Evolutionary conservation across 306 rosid genomes (phyloP).

Genomic region (Malus sylvestris): DNA sequence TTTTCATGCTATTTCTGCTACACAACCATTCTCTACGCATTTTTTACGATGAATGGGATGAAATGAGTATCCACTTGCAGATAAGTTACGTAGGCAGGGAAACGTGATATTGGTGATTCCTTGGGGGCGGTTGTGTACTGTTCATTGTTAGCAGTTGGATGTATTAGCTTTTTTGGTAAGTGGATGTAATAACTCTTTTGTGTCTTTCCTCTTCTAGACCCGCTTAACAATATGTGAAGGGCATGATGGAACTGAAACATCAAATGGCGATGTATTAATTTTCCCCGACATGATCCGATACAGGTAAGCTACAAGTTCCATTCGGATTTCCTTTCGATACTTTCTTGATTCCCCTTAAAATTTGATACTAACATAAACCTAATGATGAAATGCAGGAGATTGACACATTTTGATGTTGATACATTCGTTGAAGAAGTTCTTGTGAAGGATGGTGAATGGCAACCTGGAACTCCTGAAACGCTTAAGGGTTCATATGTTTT

Average conservation of each 20-base stretch:
- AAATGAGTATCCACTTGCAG: background rate
- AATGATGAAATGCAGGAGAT: constrained; percentile 55
- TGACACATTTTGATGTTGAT: constrained; percentile 92
- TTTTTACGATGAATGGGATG: background rate
- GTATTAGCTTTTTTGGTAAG: background rate
- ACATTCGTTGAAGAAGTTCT: constrained; percentile 97
- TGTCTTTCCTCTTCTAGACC: constrained; percentile 41
- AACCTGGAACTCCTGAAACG: constrained; percentile 80
- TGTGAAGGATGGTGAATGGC: constrained; percentile 90
- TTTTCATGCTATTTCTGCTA: background rate
- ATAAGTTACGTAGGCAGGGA: background rate
- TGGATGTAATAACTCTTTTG: background rate
- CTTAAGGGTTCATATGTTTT: constrained; percentile 67
- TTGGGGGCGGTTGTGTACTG: background rate
- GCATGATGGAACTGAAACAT: constrained; percentile 86
- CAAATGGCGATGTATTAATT: constrained; percentile 92
- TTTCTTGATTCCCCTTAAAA: background rate
- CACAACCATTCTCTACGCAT: background rate
- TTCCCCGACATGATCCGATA: constrained; percentile 96
- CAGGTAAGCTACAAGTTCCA: constrained; percentile 44
- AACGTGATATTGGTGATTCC: background rate
- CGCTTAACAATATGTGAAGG: constrained; percentile 91
- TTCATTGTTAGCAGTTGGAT: background rate
- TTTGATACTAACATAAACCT: background rate
- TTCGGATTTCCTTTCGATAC: background rate